phyloP scores from a whole-genome alignment of 1,284 basidiomycete species.

The Leccinum discolor region DNA sequence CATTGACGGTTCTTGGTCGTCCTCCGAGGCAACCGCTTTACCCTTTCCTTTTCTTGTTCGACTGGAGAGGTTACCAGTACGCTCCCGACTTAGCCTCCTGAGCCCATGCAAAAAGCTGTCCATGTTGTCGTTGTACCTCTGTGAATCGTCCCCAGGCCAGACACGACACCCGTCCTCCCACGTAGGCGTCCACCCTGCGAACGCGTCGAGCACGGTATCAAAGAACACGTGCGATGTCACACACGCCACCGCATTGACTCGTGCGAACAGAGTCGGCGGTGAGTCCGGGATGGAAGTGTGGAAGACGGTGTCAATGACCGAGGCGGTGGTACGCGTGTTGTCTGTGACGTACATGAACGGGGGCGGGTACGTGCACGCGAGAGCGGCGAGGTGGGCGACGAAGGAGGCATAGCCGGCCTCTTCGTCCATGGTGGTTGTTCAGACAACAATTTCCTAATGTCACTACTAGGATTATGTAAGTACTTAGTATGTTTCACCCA shows the following conservation, averaged over 20 bases:
- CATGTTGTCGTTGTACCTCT: constrained; percentile 58
- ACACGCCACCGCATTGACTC: constrained; percentile 64
- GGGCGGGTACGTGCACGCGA: constrained; percentile 55
- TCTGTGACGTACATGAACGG: constrained; percentile 73
- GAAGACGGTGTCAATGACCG: constrained; percentile 43
- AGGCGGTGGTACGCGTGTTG: constrained; percentile 46
- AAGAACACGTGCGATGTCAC: constrained; percentile 69
- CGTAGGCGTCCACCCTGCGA: constrained; percentile 52
- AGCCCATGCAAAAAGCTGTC: constrained; percentile 73
- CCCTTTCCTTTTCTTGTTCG: constrained; percentile 38
- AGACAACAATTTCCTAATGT: background rate
- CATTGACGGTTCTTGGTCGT: constrained; percentile 38
- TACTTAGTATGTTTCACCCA: no score
- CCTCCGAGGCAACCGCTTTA: constrained; percentile 27
- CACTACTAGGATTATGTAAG: no score
- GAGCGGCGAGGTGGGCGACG: constrained; percentile 38
- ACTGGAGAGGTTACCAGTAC: constrained; percentile 29
- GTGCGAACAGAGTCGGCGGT: constrained; percentile 40
- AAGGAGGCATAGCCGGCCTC: constrained; percentile 18
- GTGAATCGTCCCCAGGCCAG: constrained; percentile 44
- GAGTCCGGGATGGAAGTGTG: constrained; percentile 19
- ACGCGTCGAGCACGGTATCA: constrained; percentile 62
- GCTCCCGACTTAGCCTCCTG: constrained; percentile 28
- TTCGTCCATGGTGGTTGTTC: constrained; percentile 9
- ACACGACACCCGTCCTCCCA: constrained; percentile 65